A percentile compares a stretch with the other conserved stretches of the same genome.
Evolutionary conservation across 345 rosid species (phyloP).

Genomic region (Corymbia maculata): DNA sequence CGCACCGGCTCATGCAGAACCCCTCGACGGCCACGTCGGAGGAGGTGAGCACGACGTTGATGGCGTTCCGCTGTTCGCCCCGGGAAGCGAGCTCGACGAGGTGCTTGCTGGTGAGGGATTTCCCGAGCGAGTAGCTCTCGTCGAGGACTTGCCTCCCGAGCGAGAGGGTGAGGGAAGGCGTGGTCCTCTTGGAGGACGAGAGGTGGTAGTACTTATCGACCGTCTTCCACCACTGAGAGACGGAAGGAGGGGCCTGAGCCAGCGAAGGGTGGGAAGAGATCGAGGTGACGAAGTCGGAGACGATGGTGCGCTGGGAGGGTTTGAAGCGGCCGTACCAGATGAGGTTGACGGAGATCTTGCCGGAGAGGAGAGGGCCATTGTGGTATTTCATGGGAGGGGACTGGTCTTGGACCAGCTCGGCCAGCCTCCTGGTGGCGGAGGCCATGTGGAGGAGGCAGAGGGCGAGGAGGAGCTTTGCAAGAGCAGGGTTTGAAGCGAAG

Average conservation of each 20-base stretch:
- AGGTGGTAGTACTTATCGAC: conserved; percentile 52
- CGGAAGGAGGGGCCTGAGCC: conserved; percentile 36
- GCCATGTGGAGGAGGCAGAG: conserved; percentile 1
- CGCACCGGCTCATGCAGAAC: conserved; percentile 48
- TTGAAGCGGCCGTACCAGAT: conserved; percentile 82
- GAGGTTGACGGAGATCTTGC: conserved; percentile 51
- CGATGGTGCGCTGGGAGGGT: conserved; percentile 50
- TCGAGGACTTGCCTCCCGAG: conserved; percentile 52
- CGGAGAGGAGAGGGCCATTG: conserved; percentile 65
- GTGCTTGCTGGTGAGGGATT: conserved; percentile 40
- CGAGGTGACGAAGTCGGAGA: conserved; percentile 55
- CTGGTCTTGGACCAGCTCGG: conserved; percentile 22
- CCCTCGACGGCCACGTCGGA: conserved; percentile 45
- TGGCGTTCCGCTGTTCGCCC: conserved; percentile 37
- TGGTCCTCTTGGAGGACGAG: conserved; percentile 8
- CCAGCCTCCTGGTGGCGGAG: conserved; percentile 15
- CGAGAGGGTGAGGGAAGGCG: conserved; percentile 17
- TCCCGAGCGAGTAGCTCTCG: conserved; percentile 55
- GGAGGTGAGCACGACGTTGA: conserved; percentile 53
- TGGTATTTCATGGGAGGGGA: conserved; percentile 39
- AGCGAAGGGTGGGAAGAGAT: conserved; percentile 11
- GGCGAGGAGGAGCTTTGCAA: background rate
- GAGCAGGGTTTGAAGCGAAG: background rate
- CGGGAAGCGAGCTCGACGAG: conserved; percentile 45
- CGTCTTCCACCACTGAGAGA: conserved; percentile 69